Conservation (phyloP, 1,284 basidiomycete genomes). For the Moesziomyces antarcticus region DNA sequence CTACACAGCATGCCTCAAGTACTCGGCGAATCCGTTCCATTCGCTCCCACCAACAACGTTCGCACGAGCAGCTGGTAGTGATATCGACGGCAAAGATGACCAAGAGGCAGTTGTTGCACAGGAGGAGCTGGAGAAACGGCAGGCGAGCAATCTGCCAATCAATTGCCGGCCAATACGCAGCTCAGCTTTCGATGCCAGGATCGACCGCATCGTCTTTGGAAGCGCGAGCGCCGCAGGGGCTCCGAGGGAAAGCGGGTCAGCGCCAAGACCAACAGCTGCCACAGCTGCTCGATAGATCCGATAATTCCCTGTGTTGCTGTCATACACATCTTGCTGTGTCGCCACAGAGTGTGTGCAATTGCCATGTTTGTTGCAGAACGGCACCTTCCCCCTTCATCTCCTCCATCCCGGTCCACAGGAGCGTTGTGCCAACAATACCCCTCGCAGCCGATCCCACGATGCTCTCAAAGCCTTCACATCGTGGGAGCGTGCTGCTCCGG, state of each 20-base stretch:
- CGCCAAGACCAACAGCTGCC: not conserved
- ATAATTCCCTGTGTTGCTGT: not conserved
- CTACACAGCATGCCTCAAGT: conserved; percentile 65
- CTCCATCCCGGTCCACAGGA: conserved; percentile 13
- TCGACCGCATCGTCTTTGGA: conserved; percentile 36
- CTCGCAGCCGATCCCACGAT: conserved; percentile 4
- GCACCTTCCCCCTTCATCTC: not conserved
- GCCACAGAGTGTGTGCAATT: no score
- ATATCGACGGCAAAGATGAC: not conserved
- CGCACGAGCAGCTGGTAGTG: not conserved
- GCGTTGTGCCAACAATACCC: not conserved
- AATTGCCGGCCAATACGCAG: conserved; percentile 40
- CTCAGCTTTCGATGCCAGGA: conserved; percentile 26
- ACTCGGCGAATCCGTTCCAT: conserved; percentile 68
- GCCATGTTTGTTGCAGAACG: not conserved
- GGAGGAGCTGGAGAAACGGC: conserved; percentile 17
- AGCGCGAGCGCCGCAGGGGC: not conserved
- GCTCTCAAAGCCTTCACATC: conserved; percentile 11
- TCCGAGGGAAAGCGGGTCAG: not conserved
- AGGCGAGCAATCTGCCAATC: conserved; percentile 14
- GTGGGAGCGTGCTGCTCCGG: not conserved
- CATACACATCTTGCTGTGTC: not conserved
- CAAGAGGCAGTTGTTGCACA: conserved; percentile 6
- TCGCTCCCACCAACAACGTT: conserved; percentile 21
- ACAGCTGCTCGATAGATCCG: conserved; percentile 7